A percentile compares a stretch with the other conserved stretches of the same genome.
These are phyloP conservation scores for Rhodotorula diobovata DNA, from an alignment of 768 basidiomycete genomes.

Conservation along the genomic window DNA sequence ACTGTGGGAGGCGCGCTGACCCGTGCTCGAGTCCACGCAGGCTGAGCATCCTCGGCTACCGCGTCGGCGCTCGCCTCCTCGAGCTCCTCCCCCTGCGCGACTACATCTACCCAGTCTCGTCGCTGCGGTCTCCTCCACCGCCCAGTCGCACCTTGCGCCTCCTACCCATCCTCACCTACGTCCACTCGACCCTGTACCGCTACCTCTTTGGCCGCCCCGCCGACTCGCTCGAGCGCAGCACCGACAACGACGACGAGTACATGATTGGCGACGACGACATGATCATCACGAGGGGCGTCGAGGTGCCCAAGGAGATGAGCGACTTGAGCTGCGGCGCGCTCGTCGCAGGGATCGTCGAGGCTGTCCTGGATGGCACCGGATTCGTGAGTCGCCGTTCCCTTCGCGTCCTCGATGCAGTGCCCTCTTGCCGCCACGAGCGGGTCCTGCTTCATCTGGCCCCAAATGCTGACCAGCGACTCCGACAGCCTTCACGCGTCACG, in stretches of 20 bases:
- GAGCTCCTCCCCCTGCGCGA: constrained; percentile 79
- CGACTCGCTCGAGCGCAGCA: constrained; percentile 90
- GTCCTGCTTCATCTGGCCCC: not conserved
- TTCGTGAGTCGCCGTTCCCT: constrained; percentile 66
- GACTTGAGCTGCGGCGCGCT: constrained; percentile 94
- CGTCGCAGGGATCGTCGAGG: constrained; percentile 95
- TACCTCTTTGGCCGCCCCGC: constrained; percentile 90
- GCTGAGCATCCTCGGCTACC: constrained; percentile 86
- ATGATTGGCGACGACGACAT: constrained; percentile 99
- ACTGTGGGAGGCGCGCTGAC: not conserved
- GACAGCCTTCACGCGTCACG: constrained; percentile 88
- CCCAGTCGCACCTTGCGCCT: constrained; percentile 89
- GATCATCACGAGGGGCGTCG: constrained; percentile 80
- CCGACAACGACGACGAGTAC: constrained; percentile 96
- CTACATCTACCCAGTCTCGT: constrained; percentile 52
- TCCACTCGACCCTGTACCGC: constrained; percentile 93
- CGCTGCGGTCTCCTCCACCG: constrained; percentile 54
- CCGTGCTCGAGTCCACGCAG: constrained; percentile 49
- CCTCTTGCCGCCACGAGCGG: too few species aligned
- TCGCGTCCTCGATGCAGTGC: constrained; percentile 1
- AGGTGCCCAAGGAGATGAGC: constrained; percentile 89
- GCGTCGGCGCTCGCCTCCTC: constrained; percentile 78
- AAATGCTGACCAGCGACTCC: not conserved
- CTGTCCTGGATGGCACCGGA: constrained; percentile 85
- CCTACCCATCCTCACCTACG: constrained; percentile 82